A percentile compares a stretch with the other conserved stretches of the same genome.
These are phyloP conservation scores for Fraxinus albicans DNA, from an alignment of 305 asterid species.

Conservation along the genomic window DNA sequence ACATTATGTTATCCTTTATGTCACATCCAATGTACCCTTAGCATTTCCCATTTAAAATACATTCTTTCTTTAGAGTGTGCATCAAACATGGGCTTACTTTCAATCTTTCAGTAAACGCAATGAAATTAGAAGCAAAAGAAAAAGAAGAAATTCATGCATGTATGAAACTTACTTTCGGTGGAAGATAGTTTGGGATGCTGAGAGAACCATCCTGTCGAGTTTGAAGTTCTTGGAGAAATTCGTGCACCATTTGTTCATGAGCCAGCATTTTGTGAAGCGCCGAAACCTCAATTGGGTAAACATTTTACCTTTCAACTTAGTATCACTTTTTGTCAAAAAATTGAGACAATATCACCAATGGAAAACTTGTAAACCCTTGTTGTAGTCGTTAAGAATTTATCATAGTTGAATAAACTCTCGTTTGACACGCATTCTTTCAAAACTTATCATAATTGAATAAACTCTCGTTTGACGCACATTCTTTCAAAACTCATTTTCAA, in stretches of 20 bases:
- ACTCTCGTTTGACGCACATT: no score
- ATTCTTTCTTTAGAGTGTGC: no score
- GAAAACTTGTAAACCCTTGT: background rate
- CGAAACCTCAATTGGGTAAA: conserved; percentile 39
- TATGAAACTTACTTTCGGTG: conserved; percentile 53
- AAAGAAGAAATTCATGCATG: background rate
- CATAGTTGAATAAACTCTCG: background rate
- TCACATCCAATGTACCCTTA: no score
- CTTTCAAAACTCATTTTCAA: no score
- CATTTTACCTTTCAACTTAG: background rate
- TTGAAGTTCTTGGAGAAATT: conserved; percentile 48
- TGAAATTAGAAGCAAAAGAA: background rate
- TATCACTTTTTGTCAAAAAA: background rate
- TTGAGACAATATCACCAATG: background rate
- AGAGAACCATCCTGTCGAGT: conserved; percentile 44
- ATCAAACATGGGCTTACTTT: background rate
- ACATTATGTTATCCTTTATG: no score
- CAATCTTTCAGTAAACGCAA: background rate
- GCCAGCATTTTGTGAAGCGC: conserved; percentile 68
- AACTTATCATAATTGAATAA: no score
- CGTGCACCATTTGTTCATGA: conserved; percentile 66
- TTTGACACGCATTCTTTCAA: no score
- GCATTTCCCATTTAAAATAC: no score
- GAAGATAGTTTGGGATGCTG: conserved; percentile 59
- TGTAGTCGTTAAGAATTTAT: background rate